Evolutionary conservation across 1,139 yeast species (phyloP), one percentile per base, ranked within the genome.

Genomic region (Yarrowia galli): DNA sequence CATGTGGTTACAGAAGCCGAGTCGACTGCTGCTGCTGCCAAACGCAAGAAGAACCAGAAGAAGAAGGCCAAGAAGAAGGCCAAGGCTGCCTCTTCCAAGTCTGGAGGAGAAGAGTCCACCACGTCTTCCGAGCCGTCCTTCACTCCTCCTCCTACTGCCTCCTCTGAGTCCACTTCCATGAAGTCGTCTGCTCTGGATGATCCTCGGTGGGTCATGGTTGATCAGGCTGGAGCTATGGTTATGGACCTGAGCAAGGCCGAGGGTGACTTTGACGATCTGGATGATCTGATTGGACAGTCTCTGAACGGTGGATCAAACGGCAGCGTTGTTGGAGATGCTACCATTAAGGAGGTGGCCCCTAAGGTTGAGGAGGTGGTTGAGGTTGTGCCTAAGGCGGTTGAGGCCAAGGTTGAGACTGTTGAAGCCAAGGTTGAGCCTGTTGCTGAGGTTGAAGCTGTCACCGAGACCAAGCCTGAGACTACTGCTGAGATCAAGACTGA

Each of bases 21-120:
- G 43, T 18, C 65, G 2, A 6, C 54, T 18, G 53, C 65, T 2
- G 3, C 22, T 32, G 53, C n/a, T 8, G 53, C 65, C 35, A 60
- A 60, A 22, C 53, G 65, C 13, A 60, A 45, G 43, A 45, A 45
- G 54, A 45, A 60, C 36, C 28, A 45, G 53, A 45, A 45, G 35
- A 60, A 45, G 35, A 43, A 45, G 65, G 53, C 28, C 18, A 40
- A 38, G 15, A 63, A 63, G 53, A 48, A 63, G 43, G 58, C 45
- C 35, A 35, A 35, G 54, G 46, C 49, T 15, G 67, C 54, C n/a
- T 22, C 25, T 15, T 8, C 18, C 16, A 28, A 28, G 8, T 28
- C 32, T 28, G 32, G 28, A 25, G 28, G 32, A 1, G 32, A 28
- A 10, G 32, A 28, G 8, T 28, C 32, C 10, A 28, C 32, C 32